These are phyloP conservation scores for Salix udensis DNA, from an alignment of 345 rosid genomes.

Conservation along the genomic window DNA sequence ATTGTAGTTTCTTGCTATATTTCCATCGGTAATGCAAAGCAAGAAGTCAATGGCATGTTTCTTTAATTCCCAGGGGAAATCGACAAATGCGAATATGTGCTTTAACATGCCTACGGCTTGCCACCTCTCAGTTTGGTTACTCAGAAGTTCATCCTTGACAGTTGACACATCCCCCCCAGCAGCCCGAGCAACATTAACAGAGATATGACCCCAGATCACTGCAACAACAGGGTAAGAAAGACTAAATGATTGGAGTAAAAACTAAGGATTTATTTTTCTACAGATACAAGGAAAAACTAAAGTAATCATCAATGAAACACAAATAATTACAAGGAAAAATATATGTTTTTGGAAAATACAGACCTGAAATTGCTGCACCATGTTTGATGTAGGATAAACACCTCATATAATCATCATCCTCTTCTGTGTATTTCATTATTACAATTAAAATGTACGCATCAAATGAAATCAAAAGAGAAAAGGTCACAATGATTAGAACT, in stretches of 20 bases:
- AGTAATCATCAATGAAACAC: background rate
- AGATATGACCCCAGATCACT: constrained; percentile 64
- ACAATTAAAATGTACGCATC: background rate
- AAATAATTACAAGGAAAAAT: constrained; percentile 4
- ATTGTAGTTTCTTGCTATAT: constrained; percentile 25
- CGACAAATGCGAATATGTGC: constrained; percentile 49
- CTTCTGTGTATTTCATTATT: constrained; percentile 36
- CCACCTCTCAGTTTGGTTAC: constrained; percentile 61
- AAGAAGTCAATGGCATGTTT: constrained; percentile 58
- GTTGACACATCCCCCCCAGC: constrained; percentile 39
- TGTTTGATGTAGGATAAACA: constrained; percentile 48
- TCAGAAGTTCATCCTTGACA: constrained; percentile 51
- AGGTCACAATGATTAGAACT: no score
- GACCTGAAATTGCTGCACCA: constrained; percentile 81
- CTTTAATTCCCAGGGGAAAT: constrained; percentile 67
- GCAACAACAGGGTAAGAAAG: constrained; percentile 26
- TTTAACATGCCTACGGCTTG: constrained; percentile 72
- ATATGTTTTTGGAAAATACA: constrained; percentile 17
- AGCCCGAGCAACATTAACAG: constrained; percentile 45
- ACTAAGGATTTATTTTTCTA: no score
- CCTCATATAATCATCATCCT: constrained; percentile 46
- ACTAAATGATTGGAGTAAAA: background rate
- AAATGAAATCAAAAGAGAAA: no score
- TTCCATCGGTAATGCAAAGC: constrained; percentile 53
- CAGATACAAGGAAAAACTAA: background rate